phyloP scores from a whole-genome alignment of 495 filamentous ascomycete genomes.

The Xylaria cubensis region DNA sequence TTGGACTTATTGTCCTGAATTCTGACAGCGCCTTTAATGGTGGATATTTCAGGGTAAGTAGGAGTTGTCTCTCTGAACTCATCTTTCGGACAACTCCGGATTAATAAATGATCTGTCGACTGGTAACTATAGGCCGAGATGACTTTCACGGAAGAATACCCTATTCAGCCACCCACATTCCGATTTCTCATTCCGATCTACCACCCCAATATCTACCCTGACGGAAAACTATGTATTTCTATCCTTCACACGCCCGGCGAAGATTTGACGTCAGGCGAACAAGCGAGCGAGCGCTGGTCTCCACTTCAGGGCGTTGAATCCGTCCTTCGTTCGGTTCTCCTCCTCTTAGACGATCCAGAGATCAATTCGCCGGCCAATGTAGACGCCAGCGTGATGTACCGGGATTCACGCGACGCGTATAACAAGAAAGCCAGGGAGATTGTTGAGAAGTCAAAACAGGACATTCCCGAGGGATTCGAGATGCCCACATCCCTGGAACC shows the following conservation, averaged over 20 bases:
- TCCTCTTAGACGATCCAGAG: slow-evolving; percentile 94
- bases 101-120: slow-evolving; percentile 20
- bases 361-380: slow-evolving; percentile 94
- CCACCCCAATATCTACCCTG: slow-evolving; percentile 92
- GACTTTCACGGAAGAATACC: slow-evolving; percentile 89
- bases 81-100: not conserved
- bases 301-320: slow-evolving; percentile 93
- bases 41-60: slow-evolving; percentile 78
- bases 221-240: slow-evolving; percentile 93
- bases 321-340: slow-evolving; percentile 88
- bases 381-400: slow-evolving; percentile 85
- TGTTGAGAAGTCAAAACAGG: slow-evolving; percentile 73
- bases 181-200: slow-evolving; percentile 78
- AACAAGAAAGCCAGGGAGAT: slow-evolving; percentile 70
- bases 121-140: slow-evolving; percentile 67
- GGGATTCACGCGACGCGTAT: slow-evolving; percentile 72
- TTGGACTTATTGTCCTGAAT: slow-evolving; percentile 92
- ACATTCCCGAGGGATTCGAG: slow-evolving; percentile 80
- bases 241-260: slow-evolving; percentile 93
- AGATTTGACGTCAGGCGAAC: slow-evolving; percentile 88
- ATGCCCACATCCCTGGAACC: slow-evolving; percentile 78
- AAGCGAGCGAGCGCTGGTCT: slow-evolving; percentile 88
- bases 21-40: slow-evolving; percentile 89
- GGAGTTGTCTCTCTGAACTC: not conserved
- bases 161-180: slow-evolving; percentile 91